Evolutionary conservation across 2,329 filamentous ascomycete species (phyloP).

Genomic region (Shiraia bambusicola): DNA sequence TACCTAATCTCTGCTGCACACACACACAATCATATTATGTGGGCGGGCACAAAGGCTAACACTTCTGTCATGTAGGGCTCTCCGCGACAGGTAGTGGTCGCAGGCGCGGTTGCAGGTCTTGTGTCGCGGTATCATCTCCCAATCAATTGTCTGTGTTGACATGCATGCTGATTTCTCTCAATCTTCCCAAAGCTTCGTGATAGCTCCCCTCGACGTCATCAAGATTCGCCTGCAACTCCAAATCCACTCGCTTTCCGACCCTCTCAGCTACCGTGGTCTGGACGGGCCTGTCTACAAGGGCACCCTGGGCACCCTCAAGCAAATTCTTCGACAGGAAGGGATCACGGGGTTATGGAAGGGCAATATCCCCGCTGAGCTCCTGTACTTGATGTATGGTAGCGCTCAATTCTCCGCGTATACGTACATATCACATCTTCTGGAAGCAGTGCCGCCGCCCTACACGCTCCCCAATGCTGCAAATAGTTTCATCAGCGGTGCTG

Average conservation of each 20-base stretch:
- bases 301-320: slow-evolving; percentile 70
- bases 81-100: slow-evolving; percentile 64
- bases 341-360: slow-evolving; percentile 91
- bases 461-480: slow-evolving; percentile 66
- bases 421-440: slow-evolving; percentile 67
- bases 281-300: slow-evolving; percentile 65
- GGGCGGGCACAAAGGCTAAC: slow-evolving; percentile 11
- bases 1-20: not conserved
- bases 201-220: slow-evolving; percentile 93
- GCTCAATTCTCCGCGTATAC: slow-evolving; percentile 90
- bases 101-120: slow-evolving; percentile 74
- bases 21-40: not conserved
- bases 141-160: not conserved
- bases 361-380: slow-evolving; percentile 89
- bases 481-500: slow-evolving; percentile 80
- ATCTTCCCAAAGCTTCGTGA: slow-evolving; percentile 67
- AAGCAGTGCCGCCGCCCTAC: slow-evolving; percentile 50
- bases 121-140: slow-evolving; percentile 71
- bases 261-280: slow-evolving; percentile 57
- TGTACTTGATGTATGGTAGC: slow-evolving; percentile 90
- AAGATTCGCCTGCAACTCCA: slow-evolving; percentile 98
- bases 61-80: slow-evolving; percentile 55
- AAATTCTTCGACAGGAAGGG: slow-evolving; percentile 80
- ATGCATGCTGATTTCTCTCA: slow-evolving; percentile 2
- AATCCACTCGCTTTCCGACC: slow-evolving; percentile 78